Evolutionary conservation across 139 green algal genomes (phyloP), one percentile per base, ranked within the genome.

Genomic region (Marvania coccoides): DNA sequence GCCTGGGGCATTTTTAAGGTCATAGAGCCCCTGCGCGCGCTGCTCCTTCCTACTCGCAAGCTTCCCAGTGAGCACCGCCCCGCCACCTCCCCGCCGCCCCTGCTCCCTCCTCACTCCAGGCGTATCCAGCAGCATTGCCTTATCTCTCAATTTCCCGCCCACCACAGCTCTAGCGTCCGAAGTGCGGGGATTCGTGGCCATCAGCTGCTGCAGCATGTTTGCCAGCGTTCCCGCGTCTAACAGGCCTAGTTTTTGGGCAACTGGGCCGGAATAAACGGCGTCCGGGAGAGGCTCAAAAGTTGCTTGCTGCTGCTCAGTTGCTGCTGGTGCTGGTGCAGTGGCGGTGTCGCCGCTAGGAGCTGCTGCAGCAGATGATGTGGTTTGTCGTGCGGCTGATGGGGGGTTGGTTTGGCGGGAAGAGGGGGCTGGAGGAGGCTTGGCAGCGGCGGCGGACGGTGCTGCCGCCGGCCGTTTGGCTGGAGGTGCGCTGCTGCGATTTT

Each of bases 61-160:
- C 37, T 24, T 28, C 10, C n/a, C 15, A 12, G 54, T 51, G 19
- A 64, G 30, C n/a, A 5, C 30, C 38, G 31, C 46, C n/a, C 33
- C 59, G 23, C 58, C 58, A 48, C 14, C 19, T 15, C 58, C 58
- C 29, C 24, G 33, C 19, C 5, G 48, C 26, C 30, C 55, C 56
- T 63, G 65, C 57, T 19, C 46, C 12, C 23, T 10, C 57, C 38
- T 46, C 2, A 19, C 57, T 39, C 28, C 58, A 1, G 67, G 67
- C 28, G 65, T 74, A 33, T 74, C 67, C 30, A 74, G 67, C 60
- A 74, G 36, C 31, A 74, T 23, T 4, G 67, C 30, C 2, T 45
- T 30, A 31, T 74, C 67, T 23, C 34, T 24, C 23, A 74, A 42
- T 24, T 74, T 74, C 6, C 64, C 55, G 2, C 57, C 67, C 19